Base-by-base conservation (phyloP, 345 rosid genomes). In the Eucalyptus cloeziana region DNA sequence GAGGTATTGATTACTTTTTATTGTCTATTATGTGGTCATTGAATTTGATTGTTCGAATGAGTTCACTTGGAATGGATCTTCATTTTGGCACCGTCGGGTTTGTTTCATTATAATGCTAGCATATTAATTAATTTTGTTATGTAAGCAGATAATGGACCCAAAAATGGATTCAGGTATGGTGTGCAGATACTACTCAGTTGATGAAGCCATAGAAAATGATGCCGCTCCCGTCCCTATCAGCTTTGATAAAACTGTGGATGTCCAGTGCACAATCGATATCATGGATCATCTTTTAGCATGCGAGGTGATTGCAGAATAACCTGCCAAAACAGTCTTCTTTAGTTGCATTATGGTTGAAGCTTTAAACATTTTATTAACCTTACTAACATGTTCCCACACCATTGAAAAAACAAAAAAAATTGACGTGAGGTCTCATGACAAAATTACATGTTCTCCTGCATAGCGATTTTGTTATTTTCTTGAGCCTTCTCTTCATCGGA, bases 151-250 rank as follows among this genome's bases (percentile, higher is more conserved):
- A 88, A 98, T 98, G 99, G 99, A 98, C 93, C 99, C 99, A 51
- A 98, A 98, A 93, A 98, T 98, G 99, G 99, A 97, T 91, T 96
- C 99, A 0, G 99, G 99, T 79, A 96, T 98, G 90, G 93, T 97
- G 60, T 91, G 93, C 93, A 92, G 93, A 87, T 97, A 96, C 89
- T 95, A 91, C 92, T 96, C 99, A 69, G 90, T 96, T 90, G 98
- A 98, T 89, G 99, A 98, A 93, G 99, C 99, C 87, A 94, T 98
- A 8, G 98, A 97, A 91, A 92, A 93, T 88, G 99, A 98, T 90
- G 96, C 92, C 87, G 98, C 99, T 50, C 99, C 99, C 1, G 85
- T 97, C 89, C 99, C 99, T 50, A 86, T 97, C 69, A 96, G 96
- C 89, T 88, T 86, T 86, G 95, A 96, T 89, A 94, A 91, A 90